phyloP scores from a whole-genome alignment of 345 rosid species.

The Salix udensis region DNA sequence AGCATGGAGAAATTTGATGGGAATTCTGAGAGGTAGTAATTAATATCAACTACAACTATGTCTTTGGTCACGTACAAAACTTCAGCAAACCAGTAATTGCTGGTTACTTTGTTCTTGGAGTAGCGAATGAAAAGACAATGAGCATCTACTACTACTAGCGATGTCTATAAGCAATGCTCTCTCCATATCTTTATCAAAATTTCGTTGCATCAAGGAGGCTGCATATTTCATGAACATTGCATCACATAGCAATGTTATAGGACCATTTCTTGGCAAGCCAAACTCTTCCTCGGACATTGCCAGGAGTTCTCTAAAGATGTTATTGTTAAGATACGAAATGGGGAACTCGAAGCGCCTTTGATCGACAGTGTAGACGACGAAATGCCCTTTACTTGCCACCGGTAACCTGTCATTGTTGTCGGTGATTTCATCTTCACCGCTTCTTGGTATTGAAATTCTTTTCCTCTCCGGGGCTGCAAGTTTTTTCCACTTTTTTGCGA shows the following conservation, averaged over 20 bases:
- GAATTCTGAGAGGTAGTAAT: background rate
- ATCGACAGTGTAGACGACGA: slow-evolving; percentile 30
- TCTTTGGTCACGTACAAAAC: background rate
- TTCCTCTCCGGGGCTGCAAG: slow-evolving; percentile 11
- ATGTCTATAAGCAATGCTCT: slow-evolving; percentile 15
- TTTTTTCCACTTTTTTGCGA: slow-evolving; percentile 13
- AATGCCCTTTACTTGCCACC: slow-evolving; percentile 28
- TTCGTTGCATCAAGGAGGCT: slow-evolving; percentile 17
- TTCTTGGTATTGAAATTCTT: slow-evolving; percentile 5
- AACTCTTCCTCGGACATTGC: slow-evolving; percentile 33
- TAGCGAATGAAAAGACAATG: background rate
- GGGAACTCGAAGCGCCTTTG: slow-evolving; percentile 31
- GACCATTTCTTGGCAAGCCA: slow-evolving; percentile 26
- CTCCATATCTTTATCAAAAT: slow-evolving; percentile 15
- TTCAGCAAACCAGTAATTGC: background rate
- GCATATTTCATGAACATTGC: slow-evolving; percentile 26
- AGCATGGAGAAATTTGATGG: background rate
- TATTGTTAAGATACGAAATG: slow-evolving; percentile 18
- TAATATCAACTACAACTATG: background rate
- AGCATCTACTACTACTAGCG: background rate
- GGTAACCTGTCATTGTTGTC: background rate
- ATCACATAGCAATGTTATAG: slow-evolving; percentile 35
- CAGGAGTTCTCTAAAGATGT: slow-evolving; percentile 28
- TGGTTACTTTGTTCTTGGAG: background rate
- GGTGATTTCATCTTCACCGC: background rate